Conservation (phyloP, 495 filamentous ascomycete genomes). For the Bathelium albidoporum region DNA sequence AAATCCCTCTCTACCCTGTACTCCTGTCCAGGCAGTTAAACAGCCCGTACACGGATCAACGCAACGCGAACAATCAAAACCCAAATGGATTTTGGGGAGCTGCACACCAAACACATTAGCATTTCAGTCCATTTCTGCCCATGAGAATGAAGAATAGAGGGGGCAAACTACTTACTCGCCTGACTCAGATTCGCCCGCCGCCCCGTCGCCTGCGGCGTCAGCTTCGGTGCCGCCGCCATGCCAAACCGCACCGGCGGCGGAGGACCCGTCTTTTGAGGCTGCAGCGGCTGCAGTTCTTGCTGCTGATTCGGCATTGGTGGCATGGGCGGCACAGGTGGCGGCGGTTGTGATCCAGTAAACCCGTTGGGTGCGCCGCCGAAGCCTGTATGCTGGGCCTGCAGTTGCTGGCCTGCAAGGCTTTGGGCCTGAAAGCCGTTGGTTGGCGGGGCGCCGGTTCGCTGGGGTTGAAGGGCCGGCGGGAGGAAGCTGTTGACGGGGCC, state of each 20-base stretch:
- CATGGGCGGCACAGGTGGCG: slow-evolving; percentile 31
- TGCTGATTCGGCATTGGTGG: slow-evolving; percentile 31
- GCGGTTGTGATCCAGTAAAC: slow-evolving; percentile 11
- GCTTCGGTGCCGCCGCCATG: slow-evolving; percentile 60
- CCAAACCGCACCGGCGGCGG: slow-evolving; percentile 84
- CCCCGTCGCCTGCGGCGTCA: slow-evolving; percentile 83
- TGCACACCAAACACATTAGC: slow-evolving; percentile 31
- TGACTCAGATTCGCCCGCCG: slow-evolving; percentile 77
- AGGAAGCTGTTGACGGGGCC: background rate
- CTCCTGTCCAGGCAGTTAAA: background rate
- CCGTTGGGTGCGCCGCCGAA: slow-evolving; percentile 3
- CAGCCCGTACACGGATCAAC: background rate
- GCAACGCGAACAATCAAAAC: slow-evolving; percentile 42
- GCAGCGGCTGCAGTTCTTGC: slow-evolving; percentile 45
- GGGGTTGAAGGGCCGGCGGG: slow-evolving; percentile 25
- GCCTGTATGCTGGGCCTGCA: slow-evolving; percentile 27
- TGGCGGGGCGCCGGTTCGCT: slow-evolving; percentile 33
- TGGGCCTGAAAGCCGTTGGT: slow-evolving; percentile 17
- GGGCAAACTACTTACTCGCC: slow-evolving; percentile 73
- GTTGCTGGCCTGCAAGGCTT: slow-evolving; percentile 43
- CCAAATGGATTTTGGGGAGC: slow-evolving; percentile 90
- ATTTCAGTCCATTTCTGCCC: background rate
- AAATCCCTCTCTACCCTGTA: background rate
- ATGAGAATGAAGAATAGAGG: slow-evolving; percentile 6
- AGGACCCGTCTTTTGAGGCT: slow-evolving; percentile 89